Percentiles rank a stretch among this genome's conserved stretches.
Evolutionary conservation across 352 stramenopile species (phyloP).

Genomic region (Phytophthora syringae): DNA sequence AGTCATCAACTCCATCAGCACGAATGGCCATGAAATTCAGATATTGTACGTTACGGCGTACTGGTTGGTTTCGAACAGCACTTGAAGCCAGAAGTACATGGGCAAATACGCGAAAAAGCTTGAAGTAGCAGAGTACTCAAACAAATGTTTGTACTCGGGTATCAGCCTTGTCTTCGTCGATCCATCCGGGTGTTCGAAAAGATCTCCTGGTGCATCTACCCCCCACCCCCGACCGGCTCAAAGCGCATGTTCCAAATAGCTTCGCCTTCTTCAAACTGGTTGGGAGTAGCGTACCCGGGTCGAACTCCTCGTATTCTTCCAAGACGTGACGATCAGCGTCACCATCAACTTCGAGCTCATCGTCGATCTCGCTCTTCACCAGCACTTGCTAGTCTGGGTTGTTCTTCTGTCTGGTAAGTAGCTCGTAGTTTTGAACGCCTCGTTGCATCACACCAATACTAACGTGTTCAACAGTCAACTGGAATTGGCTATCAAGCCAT

Average conservation of each 20-base stretch:
- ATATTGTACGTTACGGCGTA: background rate
- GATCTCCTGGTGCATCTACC: background rate
- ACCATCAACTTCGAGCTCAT: background rate
- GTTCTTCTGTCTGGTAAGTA: background rate
- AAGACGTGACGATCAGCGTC: background rate
- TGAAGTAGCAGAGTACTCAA: background rate
- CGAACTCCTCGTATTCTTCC: background rate
- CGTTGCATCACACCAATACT: background rate
- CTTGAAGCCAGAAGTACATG: background rate
- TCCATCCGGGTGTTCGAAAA: background rate
- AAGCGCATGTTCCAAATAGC: background rate
- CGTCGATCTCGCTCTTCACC: background rate
- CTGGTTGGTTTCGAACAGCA: background rate
- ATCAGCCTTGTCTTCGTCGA: background rate
- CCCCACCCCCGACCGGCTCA: background rate
- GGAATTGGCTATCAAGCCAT: constrained; percentile 8
- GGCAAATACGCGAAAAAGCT: background rate
- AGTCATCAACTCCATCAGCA: background rate
- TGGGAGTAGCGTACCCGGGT: background rate
- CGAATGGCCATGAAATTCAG: background rate
- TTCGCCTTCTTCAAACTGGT: background rate
- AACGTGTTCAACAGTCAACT: background rate
- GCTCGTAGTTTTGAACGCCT: background rate
- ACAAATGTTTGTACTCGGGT: background rate
- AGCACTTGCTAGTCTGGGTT: background rate